These are phyloP conservation scores for Ceratobasidium papillatum DNA, from an alignment of 1,284 basidiomycete genomes.

Conservation along the genomic window DNA sequence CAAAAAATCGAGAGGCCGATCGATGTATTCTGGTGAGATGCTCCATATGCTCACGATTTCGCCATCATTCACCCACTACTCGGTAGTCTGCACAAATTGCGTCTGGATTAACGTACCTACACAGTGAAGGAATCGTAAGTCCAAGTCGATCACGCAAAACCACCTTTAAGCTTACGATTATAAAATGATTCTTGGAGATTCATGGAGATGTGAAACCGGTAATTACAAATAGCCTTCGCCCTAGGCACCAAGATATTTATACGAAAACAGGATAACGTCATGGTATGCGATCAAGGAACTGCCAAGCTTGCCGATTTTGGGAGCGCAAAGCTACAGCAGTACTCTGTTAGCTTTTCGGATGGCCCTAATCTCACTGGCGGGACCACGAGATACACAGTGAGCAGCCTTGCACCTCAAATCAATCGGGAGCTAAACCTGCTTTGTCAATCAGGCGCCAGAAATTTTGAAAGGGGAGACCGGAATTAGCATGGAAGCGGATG, in stretches of 20 bases:
- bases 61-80: no score
- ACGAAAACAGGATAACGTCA: background rate
- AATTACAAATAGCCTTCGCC: no score
- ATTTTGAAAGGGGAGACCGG: background rate
- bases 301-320: conserved; percentile 3
- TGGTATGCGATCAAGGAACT: background rate
- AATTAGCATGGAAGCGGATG: background rate
- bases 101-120: background rate
- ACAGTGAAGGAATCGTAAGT: no score
- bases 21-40: background rate
- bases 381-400: background rate
- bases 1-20: background rate
- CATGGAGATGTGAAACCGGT: no score
- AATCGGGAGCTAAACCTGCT: background rate
- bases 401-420: background rate
- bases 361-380: background rate
- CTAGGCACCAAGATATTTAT: no score
- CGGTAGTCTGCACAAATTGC: background rate
- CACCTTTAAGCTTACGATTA: no score
- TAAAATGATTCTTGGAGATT: no score
- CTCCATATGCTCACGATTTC: background rate
- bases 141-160: no score
- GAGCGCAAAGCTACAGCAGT: background rate
- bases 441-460: background rate
- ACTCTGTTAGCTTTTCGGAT: background rate